Evolutionary conservation across 768 basidiomycete genomes (phyloP).

Genomic region (Pleurotus ostreatus): DNA sequence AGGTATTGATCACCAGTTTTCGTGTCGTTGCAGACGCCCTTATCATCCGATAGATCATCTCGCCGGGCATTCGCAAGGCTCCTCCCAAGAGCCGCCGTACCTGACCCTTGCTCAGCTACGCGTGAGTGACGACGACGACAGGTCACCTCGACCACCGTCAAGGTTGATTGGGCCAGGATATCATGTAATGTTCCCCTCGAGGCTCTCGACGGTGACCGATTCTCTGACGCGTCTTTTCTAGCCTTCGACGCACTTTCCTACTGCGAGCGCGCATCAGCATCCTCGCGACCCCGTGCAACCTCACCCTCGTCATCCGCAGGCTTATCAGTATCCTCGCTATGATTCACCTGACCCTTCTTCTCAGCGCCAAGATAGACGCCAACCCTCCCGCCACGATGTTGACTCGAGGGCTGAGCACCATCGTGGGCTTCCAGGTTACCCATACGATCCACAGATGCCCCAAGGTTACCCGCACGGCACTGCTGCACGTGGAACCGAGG

Average conservation of each 20-base stretch:
- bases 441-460: conserved; percentile 1
- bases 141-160: conserved; percentile 8
- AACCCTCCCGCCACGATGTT: background rate
- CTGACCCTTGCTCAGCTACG: conserved; percentile 40
- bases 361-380: background rate
- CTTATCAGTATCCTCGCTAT: background rate
- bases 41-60: conserved; percentile 38
- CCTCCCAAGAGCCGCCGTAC: conserved; percentile 30
- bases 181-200: conserved; percentile 5
- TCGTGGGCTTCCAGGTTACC: conserved; percentile 7
- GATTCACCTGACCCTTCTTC: background rate
- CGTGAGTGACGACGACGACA: conserved; percentile 33
- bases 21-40: background rate
- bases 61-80: conserved; percentile 28
- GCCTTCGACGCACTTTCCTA: background rate
- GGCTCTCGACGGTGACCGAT: background rate
- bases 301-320: conserved; percentile 1
- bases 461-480: background rate
- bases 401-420: background rate
- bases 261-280: background rate
- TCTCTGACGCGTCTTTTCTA: background rate
- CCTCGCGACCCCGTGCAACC: background rate
- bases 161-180: conserved; percentile 8
- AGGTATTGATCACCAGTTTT: conserved; percentile 30
- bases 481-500: background rate